These are phyloP conservation scores for Rhynchosporium agropyri DNA, from an alignment of 2,329 filamentous ascomycete genomes.

Conservation along the genomic window DNA sequence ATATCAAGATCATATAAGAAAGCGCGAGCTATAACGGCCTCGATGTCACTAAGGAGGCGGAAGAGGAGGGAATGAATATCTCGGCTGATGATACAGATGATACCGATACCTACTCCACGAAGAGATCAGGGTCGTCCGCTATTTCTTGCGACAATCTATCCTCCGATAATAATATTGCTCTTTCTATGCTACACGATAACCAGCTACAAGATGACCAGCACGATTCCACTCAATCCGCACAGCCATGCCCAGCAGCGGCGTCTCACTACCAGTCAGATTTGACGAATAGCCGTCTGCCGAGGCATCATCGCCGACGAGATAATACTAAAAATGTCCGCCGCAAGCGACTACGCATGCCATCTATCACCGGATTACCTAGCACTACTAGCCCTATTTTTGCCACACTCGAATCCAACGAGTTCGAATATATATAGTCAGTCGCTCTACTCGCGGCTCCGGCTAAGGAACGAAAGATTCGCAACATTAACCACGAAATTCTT, in stretches of 20 bases:
- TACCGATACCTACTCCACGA: slow-evolving; percentile 24
- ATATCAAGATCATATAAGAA: slow-evolving; percentile 26
- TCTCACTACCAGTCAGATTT: slow-evolving; percentile 26
- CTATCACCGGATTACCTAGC: slow-evolving; percentile 22
- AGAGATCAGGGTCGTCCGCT: slow-evolving; percentile 23
- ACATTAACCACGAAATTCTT: slow-evolving; percentile 28
- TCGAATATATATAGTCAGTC: slow-evolving; percentile 18
- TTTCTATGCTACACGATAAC: slow-evolving; percentile 22
- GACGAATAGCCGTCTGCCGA: slow-evolving; percentile 25
- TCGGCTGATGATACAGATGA: slow-evolving; percentile 20
- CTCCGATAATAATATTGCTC: slow-evolving; percentile 23
- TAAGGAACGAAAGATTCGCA: slow-evolving; percentile 23
- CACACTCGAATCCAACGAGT: slow-evolving; percentile 22
- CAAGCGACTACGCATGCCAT: slow-evolving; percentile 24
- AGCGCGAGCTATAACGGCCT: slow-evolving; percentile 26
- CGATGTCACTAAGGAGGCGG: slow-evolving; percentile 28
- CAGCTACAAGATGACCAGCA: slow-evolving; percentile 16
- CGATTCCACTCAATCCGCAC: slow-evolving; percentile 22
- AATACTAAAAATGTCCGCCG: slow-evolving; percentile 24
- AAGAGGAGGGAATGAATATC: slow-evolving; percentile 24
- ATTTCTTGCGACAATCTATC: slow-evolving; percentile 25
- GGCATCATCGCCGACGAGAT: slow-evolving; percentile 24
- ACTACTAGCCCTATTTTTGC: slow-evolving; percentile 27
- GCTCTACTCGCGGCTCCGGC: slow-evolving; percentile 20
- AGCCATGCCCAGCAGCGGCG: slow-evolving; percentile 20